phyloP scores from a whole-genome alignment of 2,329 filamentous ascomycete species.

The Fusarium ramigenum region DNA sequence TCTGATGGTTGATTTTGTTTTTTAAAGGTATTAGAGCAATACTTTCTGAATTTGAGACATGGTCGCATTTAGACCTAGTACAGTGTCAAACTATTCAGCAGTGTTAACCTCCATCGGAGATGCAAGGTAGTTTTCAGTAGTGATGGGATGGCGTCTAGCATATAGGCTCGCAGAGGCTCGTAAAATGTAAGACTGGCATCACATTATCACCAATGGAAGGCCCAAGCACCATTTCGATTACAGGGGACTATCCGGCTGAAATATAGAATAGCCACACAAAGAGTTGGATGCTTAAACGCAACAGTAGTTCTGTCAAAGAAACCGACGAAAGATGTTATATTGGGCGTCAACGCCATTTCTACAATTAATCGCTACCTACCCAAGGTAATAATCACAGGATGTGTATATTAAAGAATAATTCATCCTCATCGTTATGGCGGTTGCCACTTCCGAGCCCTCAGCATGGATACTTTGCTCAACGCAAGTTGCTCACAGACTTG shows the following conservation, averaged over 20 bases:
- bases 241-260: neutral
- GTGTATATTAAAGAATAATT: neutral
- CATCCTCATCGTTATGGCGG: neutral
- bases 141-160: neutral
- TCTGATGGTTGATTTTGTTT: neutral
- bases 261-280: neutral
- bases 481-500: neutral
- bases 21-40: too few relatives aligned
- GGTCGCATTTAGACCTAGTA: neutral
- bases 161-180: neutral
- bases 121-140: neutral
- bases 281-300: neutral
- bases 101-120: neutral
- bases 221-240: neutral
- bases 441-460: neutral
- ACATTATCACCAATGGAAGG: neutral
- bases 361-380: neutral
- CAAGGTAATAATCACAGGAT: neutral
- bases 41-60: neutral
- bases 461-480: neutral
- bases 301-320: neutral
- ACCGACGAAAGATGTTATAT: neutral
- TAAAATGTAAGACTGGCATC: neutral
- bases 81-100: too few relatives aligned
- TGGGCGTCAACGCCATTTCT: neutral